These are phyloP conservation scores for Mangifera indica DNA, from an alignment of 345 rosid species.

Conservation along the genomic window DNA sequence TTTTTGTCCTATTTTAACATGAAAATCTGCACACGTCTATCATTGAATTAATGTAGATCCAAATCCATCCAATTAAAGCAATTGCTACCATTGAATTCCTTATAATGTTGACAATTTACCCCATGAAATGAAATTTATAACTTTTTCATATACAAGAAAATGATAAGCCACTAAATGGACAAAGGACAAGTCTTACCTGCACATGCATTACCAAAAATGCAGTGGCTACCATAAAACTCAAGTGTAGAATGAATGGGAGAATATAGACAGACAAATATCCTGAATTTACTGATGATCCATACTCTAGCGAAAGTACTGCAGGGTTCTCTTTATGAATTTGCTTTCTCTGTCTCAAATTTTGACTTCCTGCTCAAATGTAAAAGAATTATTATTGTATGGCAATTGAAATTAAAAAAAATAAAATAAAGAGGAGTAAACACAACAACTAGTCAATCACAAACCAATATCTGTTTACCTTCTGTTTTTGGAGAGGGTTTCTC, in stretches of 20 bases:
- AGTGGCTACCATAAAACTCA: conserved; percentile 71
- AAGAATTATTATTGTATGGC: not conserved
- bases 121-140: not conserved
- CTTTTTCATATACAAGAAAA: not conserved
- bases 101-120: not conserved
- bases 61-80: not conserved
- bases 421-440: too few species aligned
- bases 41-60: not conserved
- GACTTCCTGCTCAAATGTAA: conserved; percentile 34
- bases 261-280: conserved; percentile 47
- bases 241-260: conserved; percentile 67
- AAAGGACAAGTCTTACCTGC: conserved; percentile 51
- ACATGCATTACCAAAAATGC: conserved; percentile 89
- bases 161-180: not conserved
- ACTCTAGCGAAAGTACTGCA: conserved; percentile 17
- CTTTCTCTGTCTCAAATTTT: conserved; percentile 55
- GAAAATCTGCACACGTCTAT: not conserved
- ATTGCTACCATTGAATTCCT: not conserved
- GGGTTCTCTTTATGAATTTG: conserved; percentile 27
- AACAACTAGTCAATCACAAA: not conserved
- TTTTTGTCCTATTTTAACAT: not conserved
- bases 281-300: conserved; percentile 31
- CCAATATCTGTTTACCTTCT: conserved; percentile 31
- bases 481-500: conserved; percentile 22
- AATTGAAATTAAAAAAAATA: not conserved